Evolutionary conservation across 495 filamentous ascomycete species (phyloP).

Genomic region (Xylaria longipes): DNA sequence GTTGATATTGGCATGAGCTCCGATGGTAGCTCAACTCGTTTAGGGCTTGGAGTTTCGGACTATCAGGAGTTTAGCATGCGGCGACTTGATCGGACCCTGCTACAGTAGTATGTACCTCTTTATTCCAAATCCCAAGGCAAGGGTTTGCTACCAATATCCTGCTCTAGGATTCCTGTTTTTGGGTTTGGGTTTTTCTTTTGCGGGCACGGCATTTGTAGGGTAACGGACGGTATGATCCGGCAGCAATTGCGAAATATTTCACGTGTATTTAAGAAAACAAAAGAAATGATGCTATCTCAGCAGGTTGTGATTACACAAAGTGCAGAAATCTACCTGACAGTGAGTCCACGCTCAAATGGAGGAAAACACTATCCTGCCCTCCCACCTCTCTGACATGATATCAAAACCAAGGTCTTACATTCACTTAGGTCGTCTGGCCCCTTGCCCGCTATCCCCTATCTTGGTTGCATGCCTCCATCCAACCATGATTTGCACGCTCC

Average conservation of each 20-base stretch:
- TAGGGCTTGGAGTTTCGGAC: constrained; percentile 15
- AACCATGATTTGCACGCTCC: background rate
- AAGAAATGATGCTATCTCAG: constrained; percentile 4
- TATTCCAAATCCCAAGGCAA: background rate
- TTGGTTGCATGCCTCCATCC: background rate
- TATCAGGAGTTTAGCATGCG: constrained; percentile 16
- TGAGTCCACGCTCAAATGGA: background rate
- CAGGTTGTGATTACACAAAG: background rate
- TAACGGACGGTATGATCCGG: background rate
- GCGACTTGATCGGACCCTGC: background rate
- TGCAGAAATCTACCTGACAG: background rate
- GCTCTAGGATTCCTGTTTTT: background rate
- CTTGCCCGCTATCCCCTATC: background rate
- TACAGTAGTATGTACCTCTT: background rate
- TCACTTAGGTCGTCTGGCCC: background rate
- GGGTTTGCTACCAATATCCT: background rate
- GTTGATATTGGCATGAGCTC: constrained; percentile 4
- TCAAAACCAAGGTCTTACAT: background rate
- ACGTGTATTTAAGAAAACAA: constrained; percentile 16
- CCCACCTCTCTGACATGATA: background rate
- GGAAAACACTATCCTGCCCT: background rate
- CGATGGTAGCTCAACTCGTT: background rate
- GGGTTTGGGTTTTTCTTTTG: background rate
- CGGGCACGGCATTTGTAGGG: background rate
- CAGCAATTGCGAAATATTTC: background rate